Evolutionary conservation across 2,329 filamentous ascomycete genomes (phyloP), one percentile per base, ranked within the genome.

Genomic region (Fonsecaea pedrosoi): DNA sequence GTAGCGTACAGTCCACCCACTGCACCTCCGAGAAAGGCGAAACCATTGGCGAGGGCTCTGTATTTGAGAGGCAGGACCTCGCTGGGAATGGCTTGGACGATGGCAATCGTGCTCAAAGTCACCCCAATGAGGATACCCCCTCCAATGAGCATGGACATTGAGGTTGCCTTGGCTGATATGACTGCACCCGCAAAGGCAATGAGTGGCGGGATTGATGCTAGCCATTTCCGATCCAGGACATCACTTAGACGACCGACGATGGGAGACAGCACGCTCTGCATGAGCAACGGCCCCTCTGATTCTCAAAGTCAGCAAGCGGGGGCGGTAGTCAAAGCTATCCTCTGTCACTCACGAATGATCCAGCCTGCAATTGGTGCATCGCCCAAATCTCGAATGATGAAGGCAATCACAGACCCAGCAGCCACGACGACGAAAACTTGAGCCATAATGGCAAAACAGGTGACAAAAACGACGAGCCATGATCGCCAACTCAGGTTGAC

Each of bases 31-130:
- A 85, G 70, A 57, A 82, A 84, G 0, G 82, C 78, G 58, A 85
- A 81, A 1, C 84, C 84, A 63, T 86, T 86, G 1, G 85, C 84
- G 5, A 87, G 72, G 15, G 85, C 80, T n/a, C 85, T 80, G 67
- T 83, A 86, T 68, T 87, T 87, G 48, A 86, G 71, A 1, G 85
- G 85, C 37, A 87, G 73, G 30, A 87, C 84, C 74, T 87, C 85
- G 1, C 83, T 82, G 0, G 84, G 84, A 35, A 87, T 87, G 0
- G 85, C 81, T 73, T 87, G 71, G 4, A 86, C 83, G 61, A 87
- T 85, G 10, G 83, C 78, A 45, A 86, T 84, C 0, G 84, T 86
- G 1, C 83, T 76, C 35, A 87, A 78, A 0, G 85, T 86, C 2
- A 78, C 78, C 30, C 85, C 85, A 54, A 86, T 85, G n/a, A 87